Base-by-base conservation (phyloP, 2,329 filamentous ascomycete genomes). In the Claviceps sorghi region DNA sequence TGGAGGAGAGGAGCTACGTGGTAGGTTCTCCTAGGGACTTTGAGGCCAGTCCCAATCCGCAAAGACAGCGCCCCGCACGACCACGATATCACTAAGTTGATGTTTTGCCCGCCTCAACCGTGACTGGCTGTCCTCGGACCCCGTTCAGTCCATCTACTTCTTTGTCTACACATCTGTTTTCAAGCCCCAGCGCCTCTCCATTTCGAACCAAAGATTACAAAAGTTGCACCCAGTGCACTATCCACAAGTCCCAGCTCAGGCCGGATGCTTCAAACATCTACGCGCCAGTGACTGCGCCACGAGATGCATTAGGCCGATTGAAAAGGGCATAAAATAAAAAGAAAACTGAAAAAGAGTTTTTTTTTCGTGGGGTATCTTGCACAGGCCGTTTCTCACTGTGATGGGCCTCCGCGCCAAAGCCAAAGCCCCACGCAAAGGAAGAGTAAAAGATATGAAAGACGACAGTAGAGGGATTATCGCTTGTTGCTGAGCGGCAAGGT, bases 401-500 rank as follows among this genome's bases (percentile, higher is more conserved):
- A 21, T 8, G 3, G 30, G 19, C 19, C 13, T 48, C 46, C 8
- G 32, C 15, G 4, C 46, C 10, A 38, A 19, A 30, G 19, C 30
- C 30, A n/a, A 9, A 26, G 38, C n/a, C 15, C 22, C 36, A 38
- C 19, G 8, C 15, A 4, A 11, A 45, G 11, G 9, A 17, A 36
- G 8, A 34, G 30, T 30, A 45, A 34, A 13, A 50, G n/a, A 48
- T 17, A 36, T 29, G 19, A 15, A n/a, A n/a, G 41, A 29, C 17
- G 36, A 49, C 30, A 15, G 32, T 6, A 13, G 41, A 6, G 22
- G 3, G 17, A 9, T 41, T 22, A 53, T 41, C 44, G 43, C 51
- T 53, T 53, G 40, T 53, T 50, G 41, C 11, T 55, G 17, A 51
- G 40, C 2, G 53, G 53, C 40, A 55, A 29, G 5, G 45, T 30